phyloP scores from a whole-genome alignment of 352 stramenopile species.

The Globisporangium rhizosaccharum region DNA sequence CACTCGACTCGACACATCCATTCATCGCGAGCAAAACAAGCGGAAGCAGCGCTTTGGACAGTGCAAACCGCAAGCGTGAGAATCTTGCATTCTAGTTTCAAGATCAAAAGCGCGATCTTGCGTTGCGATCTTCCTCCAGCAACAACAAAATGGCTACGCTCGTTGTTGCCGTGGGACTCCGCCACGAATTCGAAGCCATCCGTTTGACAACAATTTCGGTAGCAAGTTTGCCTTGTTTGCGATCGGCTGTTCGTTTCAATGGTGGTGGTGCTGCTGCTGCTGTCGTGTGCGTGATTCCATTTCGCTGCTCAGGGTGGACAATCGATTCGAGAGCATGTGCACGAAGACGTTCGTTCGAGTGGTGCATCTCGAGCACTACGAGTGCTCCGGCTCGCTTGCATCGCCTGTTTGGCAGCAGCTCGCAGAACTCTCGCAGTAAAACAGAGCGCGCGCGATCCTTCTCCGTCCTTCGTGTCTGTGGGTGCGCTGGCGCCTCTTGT shows the following conservation, averaged over 20 bases:
- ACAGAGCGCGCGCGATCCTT: not conserved
- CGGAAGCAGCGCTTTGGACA: not conserved
- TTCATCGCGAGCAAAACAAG: not conserved
- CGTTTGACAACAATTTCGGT: not conserved
- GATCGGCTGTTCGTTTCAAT: no score
- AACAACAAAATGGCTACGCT: not conserved
- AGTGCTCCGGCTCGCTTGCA: not conserved
- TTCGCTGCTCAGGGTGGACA: constrained; percentile 1
- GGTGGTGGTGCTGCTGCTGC: no score
- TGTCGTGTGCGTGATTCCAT: not conserved
- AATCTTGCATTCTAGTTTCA: no score
- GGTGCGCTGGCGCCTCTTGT: not conserved
- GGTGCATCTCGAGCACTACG: no score
- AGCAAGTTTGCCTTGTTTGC: not conserved
- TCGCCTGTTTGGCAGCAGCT: no score
- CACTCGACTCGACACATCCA: no score
- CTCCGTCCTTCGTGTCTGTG: not conserved
- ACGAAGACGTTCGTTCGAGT: not conserved
- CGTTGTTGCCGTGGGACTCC: not conserved
- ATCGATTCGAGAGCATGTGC: not conserved
- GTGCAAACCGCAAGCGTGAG: no score
- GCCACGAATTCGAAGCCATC: not conserved
- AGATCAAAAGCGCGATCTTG: no score
- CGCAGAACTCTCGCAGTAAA: not conserved
- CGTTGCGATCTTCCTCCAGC: not conserved